Evolutionary conservation across 306 rosid species (phyloP), one percentile per base, ranked within the genome.

Genomic region (Cicer pinnatifidum): DNA sequence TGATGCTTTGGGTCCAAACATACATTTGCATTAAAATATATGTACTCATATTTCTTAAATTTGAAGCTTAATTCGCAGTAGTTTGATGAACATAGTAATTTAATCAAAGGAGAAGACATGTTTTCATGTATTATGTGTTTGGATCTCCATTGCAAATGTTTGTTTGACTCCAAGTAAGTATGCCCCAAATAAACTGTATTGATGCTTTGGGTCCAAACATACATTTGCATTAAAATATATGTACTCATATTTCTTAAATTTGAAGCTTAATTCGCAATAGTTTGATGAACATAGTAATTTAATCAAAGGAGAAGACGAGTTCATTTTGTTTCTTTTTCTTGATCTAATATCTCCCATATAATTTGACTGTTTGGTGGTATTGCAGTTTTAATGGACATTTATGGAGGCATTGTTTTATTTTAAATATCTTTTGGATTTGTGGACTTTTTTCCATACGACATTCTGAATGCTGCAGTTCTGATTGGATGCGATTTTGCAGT

Each of bases 401-500:
- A 47, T 52, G 44, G 56, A 33, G 33, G 62, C 71, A 45, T 28
- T 65, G 40, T 70, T 6, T 53, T 45, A 33, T 47, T 51, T 70
- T 35, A 8, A 81, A 33, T 66, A 67, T 62, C 73, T 71, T 61
- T 23, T 13, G 65, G 28, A 69, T 47, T 16, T 10, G 75, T 83
- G 68, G 58, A 81, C 46, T 84, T 69, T 84, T 69, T 71, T 56
- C 78, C 66, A 51, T 74, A 23, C 76, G 52, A 15, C 44, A 66
- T 76, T 83, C 56, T 71, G 67, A 83, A 75, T 73, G 75, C 72
- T 73, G 71, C 69, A 48, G 20, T 51, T 44, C 65, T 78, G 69
- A 54, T 71, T 82, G 60, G 76, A 75, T 81, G 78, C 75, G 72
- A 62, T 78, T 87, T 80, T 94, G 79, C 86, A 95, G 99, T 80